Evolutionary conservation across 768 basidiomycete genomes (phyloP).

Genomic region (Exidia glandulosa): DNA sequence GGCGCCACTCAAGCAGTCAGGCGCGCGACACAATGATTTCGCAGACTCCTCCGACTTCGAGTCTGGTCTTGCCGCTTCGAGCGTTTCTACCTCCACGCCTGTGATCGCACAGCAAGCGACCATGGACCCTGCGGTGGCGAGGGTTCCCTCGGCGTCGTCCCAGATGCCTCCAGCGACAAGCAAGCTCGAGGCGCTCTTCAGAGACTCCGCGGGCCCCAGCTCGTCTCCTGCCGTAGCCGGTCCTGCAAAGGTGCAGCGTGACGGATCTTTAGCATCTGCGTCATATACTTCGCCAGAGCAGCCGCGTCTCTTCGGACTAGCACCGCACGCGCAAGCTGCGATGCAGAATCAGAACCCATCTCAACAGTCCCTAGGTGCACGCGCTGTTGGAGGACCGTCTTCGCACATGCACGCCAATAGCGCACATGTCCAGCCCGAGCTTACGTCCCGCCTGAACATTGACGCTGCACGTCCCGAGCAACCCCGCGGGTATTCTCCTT

Average conservation of each 20-base stretch:
- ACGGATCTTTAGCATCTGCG: neutral
- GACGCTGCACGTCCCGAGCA: neutral
- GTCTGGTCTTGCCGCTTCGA: neutral
- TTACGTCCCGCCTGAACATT: neutral
- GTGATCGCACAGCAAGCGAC: neutral
- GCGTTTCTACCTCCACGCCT: neutral
- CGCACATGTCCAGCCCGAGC: neutral
- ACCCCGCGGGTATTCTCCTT: neutral
- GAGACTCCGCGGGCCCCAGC: neutral
- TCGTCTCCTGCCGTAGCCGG: neutral
- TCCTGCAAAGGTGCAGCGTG: neutral
- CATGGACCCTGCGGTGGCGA: neutral
- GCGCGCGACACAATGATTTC: neutral
- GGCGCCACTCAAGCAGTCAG: neutral
- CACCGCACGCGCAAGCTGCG: neutral
- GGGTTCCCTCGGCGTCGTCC: neutral
- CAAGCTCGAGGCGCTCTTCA: neutral
- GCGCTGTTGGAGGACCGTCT: neutral
- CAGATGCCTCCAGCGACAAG: neutral
- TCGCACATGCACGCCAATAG: neutral
- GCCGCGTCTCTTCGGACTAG: neutral
- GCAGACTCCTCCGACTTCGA: neutral
- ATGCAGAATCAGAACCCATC: neutral
- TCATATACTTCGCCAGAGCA: neutral
- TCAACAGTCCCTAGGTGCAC: neutral